phyloP scores from a whole-genome alignment of 805 yeast species.

The Lipomyces japonicus region DNA sequence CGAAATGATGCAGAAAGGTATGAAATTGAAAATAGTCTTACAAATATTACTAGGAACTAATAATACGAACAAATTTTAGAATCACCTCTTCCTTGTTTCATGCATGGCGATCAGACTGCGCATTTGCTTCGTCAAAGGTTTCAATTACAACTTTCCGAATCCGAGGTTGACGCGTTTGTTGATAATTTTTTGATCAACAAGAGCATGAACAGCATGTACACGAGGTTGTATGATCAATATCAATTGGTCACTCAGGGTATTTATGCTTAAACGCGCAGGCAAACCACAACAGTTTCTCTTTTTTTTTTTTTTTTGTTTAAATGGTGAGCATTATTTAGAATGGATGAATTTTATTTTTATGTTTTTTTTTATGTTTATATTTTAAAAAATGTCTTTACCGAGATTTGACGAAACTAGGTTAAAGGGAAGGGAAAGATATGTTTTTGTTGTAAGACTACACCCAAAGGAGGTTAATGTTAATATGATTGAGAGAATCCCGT shows the following conservation, averaged over 20 bases:
- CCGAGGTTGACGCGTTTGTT: constrained; percentile 71
- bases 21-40: too few species aligned
- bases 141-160: constrained; percentile 69
- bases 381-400: too few species aligned
- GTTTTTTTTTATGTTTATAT: too few species aligned
- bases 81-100: constrained; percentile 85
- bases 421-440: too few species aligned
- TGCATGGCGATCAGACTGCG: constrained; percentile 79
- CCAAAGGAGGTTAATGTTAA: too few species aligned
- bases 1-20: constrained; percentile 76
- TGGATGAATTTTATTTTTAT: too few species aligned
- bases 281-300: neutral
- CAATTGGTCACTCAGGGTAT: constrained; percentile 95
- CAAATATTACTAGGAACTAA: too few species aligned
- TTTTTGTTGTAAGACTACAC: too few species aligned
- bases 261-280: constrained; percentile 40
- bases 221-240: constrained; percentile 90
- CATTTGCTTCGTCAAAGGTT: constrained; percentile 74
- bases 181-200: constrained; percentile 72
- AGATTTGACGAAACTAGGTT: too few species aligned
- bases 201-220: constrained; percentile 82
- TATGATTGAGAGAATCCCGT: too few species aligned
- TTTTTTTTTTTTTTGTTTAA: neutral
- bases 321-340: too few species aligned
- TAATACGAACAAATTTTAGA: constrained; percentile 41